These are phyloP conservation scores for Metarhizium anisopliae DNA, from an alignment of 2,329 filamentous ascomycete species.

Conservation along the genomic window DNA sequence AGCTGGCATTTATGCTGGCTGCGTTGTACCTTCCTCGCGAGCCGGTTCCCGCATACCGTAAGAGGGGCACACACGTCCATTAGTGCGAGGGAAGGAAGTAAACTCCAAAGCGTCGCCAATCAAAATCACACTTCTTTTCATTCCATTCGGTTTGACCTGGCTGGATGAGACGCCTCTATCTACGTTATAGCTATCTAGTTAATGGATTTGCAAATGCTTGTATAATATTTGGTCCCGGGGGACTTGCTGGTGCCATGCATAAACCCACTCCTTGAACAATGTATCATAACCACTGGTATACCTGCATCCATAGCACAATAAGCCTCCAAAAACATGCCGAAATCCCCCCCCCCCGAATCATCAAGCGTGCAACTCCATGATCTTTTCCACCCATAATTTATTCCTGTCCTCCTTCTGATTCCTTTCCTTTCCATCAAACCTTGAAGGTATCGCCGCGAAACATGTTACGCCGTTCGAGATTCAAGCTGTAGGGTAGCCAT, in stretches of 20 bases:
- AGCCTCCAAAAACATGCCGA: not conserved
- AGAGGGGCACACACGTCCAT: no score
- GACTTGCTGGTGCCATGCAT: not conserved
- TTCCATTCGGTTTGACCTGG: not conserved
- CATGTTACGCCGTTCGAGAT: not conserved
- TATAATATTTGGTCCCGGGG: slow-evolving; percentile 2
- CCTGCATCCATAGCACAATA: slow-evolving; percentile 2
- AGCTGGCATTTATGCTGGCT: no score
- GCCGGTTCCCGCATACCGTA: no score
- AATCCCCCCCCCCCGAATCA: not conserved
- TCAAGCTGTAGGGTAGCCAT: not conserved
- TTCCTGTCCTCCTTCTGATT: not conserved
- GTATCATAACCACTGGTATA: slow-evolving; percentile 1
- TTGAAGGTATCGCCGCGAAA: not conserved
- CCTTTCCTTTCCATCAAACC: not conserved
- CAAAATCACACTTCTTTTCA: not conserved
- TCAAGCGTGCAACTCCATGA: not conserved
- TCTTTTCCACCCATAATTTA: not conserved
- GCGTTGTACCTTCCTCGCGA: no score
- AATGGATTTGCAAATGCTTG: not conserved
- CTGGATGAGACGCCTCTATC: slow-evolving; percentile 3
- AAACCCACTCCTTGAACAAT: slow-evolving; percentile 1
- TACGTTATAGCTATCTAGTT: slow-evolving; percentile 6
- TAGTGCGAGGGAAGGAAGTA: no score
- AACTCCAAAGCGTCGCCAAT: not conserved